Evolutionary conservation across 108 stramenopile genomes (phyloP), one percentile per base, ranked within the genome.

Genomic region (Nitzschia sp.): DNA sequence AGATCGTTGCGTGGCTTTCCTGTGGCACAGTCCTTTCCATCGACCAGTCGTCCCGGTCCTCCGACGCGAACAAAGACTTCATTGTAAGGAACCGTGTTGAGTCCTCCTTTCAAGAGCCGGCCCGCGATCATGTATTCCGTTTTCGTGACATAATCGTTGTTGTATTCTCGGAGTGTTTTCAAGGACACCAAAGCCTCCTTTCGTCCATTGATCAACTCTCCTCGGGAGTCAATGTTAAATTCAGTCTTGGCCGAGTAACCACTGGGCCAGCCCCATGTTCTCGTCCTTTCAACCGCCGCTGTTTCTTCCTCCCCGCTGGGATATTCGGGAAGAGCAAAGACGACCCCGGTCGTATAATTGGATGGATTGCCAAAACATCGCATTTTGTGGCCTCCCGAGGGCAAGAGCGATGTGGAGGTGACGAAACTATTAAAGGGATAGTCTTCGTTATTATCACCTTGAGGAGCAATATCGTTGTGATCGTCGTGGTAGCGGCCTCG

Each of bases 1-100:
- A 63, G 58, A 4, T 69, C 67, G 29, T 31, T 21, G n/a, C 69
- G 27, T 29, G 79, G 69, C 26, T 45, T 28, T 16, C 81, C 85
- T 9, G 82, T 82, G 16, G 78, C 78, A 50, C 66, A 68, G 62
- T 91, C 85, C 23, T 66, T 53, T 0, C 79, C 84, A 46, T 65
- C 41, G 15, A 75, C 72, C 45, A 91, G 78, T 11, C 91, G 77
- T n/a, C 91, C 91, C 21, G 72, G 30, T 33, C 91, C 91, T 41
- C 94, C 94, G 36, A 93, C 83, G 27, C 90, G 84, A 35, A 87
- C 41, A 54, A 77, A 90, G 0, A 90, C 78, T 82, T 96, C 95
- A 68, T 96, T 96, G 78, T 93, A 96, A 17, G 95, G 95, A 35
- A 96, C 82, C 9, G 82, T 81, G 11, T 71, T 72, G 11, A 96